Evolutionary conservation across 2,329 filamentous ascomycete species (phyloP), one percentile per base, ranked within the genome.

Genomic region (Paraphaeosphaeria sporulosa): DNA sequence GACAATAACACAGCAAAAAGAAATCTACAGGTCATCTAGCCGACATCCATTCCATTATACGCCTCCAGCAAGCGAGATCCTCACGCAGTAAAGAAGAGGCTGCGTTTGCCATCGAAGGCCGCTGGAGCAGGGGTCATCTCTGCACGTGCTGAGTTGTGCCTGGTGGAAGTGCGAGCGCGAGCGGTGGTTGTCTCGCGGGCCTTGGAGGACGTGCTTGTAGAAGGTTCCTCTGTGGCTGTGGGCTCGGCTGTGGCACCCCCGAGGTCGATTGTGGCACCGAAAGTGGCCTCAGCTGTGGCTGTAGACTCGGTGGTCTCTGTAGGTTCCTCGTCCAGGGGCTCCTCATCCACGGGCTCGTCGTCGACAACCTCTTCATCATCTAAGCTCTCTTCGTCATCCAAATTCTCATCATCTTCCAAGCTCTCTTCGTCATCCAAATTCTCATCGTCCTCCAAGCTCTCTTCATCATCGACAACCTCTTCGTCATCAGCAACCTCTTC

Each of bases 41-140:
- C n/a, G n/a, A n/a, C n/a, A n/a, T n/a, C n/a, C n/a, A n/a, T n/a
- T n/a, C n/a, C n/a, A n/a, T n/a, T n/a, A n/a, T n/a, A n/a, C n/a
- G n/a, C n/a, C n/a, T n/a, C n/a, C n/a, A 27, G 25, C 25, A 4
- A 9, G 5, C 36, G 36, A 40, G 8, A n/a, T 50, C 47, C 46
- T 32, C 69, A 9, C 54, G 47, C 47, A 21, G 30, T 50, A 42
- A 53, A 53, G 25, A 10, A 2, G 7, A 53, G n/a, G 50, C 50
- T 43, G 19, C 50, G 50, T 36, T 53, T 53, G 25, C 32, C 19
- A 8, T 15, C 17, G 9, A 42, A 27, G 13, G 13, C 36, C 7
- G 9, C 30, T 53, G 50, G 50, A 17, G 50, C 21, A 53, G 40
- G 50, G 17, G 50, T 53, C 12, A 53, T 43, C 50, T 53, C 15